Percentiles rank a stretch among this genome's conserved stretches.
Evolutionary conservation across 768 basidiomycete species (phyloP).

Genomic region (Russula olivacea): DNA sequence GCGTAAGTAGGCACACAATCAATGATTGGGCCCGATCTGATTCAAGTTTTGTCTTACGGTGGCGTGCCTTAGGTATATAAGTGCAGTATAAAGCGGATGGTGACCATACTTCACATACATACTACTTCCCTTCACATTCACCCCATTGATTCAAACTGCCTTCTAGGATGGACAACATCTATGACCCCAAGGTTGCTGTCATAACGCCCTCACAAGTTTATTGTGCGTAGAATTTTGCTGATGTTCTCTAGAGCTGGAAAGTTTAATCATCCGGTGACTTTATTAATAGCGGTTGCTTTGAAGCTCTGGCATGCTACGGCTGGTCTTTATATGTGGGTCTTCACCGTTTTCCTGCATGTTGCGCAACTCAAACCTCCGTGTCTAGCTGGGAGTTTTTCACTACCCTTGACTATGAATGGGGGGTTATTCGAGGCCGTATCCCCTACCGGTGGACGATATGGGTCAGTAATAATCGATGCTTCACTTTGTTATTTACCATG

Average conservation of each 20-base stretch:
- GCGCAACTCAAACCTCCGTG: background rate
- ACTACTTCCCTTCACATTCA: background rate
- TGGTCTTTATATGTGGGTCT: background rate
- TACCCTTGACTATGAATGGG: background rate
- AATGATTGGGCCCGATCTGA: too few relatives aligned
- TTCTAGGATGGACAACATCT: background rate
- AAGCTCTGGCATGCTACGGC: background rate
- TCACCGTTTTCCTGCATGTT: background rate
- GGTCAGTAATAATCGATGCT: background rate
- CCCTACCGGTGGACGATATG: constrained; percentile 1
- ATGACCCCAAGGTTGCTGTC: background rate
- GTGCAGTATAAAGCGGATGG: background rate
- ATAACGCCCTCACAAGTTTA: background rate
- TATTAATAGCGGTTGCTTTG: background rate
- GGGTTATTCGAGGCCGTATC: background rate
- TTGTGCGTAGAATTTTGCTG: background rate
- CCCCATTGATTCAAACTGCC: background rate
- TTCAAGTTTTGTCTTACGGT: too few relatives aligned
- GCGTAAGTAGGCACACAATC: too few relatives aligned
- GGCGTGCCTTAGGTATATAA: background rate
- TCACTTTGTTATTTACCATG: background rate
- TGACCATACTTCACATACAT: background rate
- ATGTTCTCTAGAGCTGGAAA: background rate
- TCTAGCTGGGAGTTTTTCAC: background rate
- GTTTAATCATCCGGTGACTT: background rate